A percentile compares a stretch with the other conserved stretches of the same genome.
phyloP scores from a whole-genome alignment of 768 basidiomycete species.

The Tricholoma furcatifolium region DNA sequence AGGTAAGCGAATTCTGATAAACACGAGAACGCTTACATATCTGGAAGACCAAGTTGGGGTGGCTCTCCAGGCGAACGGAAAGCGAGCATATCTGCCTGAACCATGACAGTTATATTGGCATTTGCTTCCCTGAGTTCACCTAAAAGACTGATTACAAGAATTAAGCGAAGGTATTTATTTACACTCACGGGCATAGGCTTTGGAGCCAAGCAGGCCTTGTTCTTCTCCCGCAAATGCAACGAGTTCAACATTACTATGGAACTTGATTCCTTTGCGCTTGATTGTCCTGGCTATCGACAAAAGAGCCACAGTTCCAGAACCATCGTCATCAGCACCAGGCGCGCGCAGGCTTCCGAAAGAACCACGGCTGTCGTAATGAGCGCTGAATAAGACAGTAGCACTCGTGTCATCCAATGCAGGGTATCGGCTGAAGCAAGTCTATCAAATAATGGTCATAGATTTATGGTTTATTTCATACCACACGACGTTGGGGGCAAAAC shows the following conservation, averaged over 20 bases:
- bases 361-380: conserved; percentile 90
- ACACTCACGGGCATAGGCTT: conserved; percentile 77
- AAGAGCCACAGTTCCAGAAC: conserved; percentile 64
- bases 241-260: conserved; percentile 77
- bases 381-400: conserved; percentile 71
- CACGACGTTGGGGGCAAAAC: conserved; percentile 86
- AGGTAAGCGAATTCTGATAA: background rate
- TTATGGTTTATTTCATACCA: conserved; percentile 48
- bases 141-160: conserved; percentile 22
- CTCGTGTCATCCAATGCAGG: conserved; percentile 50
- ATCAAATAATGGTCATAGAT: background rate
- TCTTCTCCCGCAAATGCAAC: conserved; percentile 90
- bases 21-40: conserved; percentile 40
- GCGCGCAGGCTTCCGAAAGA: conserved; percentile 77
- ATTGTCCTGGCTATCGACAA: conserved; percentile 81
- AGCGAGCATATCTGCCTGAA: conserved; percentile 92
- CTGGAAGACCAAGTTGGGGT: conserved; percentile 79
- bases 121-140: conserved; percentile 55
- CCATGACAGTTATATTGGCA: conserved; percentile 76
- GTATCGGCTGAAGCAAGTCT: conserved; percentile 49
- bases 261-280: conserved; percentile 59
- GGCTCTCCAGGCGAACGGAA: conserved; percentile 81
- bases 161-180: background rate
- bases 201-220: conserved; percentile 81
- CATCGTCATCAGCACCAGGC: conserved; percentile 55